Evolutionary conservation across 805 yeast genomes (phyloP), one percentile per base, ranked within the genome.

Genomic region (Kodamaea restingae): DNA sequence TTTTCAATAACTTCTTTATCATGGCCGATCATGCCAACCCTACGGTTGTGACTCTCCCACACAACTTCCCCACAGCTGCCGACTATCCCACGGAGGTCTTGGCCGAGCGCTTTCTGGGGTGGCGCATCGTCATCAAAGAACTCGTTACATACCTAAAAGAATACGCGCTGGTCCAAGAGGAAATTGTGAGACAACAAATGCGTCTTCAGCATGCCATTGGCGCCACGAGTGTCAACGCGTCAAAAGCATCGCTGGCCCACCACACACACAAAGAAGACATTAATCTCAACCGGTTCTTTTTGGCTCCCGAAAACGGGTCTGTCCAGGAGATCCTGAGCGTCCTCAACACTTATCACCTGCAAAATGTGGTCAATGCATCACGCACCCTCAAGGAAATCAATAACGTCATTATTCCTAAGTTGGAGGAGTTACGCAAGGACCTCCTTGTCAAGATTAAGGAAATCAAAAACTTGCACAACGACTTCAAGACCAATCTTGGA

Each of bases 161-260:
- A 53, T 81, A 80, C 28, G 88, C 87, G 7, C 75, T 84, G 10
- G 90, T 86, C 41, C 93, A 88, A 56, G 96, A 90, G 59, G 96
- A 90, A 55, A 75, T 87, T 12, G 80, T 85, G 25, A 77, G 95
- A 43, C 95, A 87, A 53, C 93, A 87, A 48, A 51, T 81, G 36
- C 68, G 95, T 36, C 71, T 88, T 32, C 85, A 87, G 44, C 90
- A 87, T 56, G 88, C 95, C 7, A 81, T 53, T 18, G 60, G 59
- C 21, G 39, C 52, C 10, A 42, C 53, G 7, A 30, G 18, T 15
- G 18, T 28, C 5, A 15, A 14, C 10, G 39, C 38, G 15, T 20
- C 40, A 7, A 33, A 32, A 10, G 18, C 46, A 5, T 36, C 41
- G 9, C 22, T 45, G 12, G 30, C 34, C 32, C 34, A 33, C 36